Conservation (phyloP, 345 rosid species). For the Leavenworthia alabamica region DNA sequence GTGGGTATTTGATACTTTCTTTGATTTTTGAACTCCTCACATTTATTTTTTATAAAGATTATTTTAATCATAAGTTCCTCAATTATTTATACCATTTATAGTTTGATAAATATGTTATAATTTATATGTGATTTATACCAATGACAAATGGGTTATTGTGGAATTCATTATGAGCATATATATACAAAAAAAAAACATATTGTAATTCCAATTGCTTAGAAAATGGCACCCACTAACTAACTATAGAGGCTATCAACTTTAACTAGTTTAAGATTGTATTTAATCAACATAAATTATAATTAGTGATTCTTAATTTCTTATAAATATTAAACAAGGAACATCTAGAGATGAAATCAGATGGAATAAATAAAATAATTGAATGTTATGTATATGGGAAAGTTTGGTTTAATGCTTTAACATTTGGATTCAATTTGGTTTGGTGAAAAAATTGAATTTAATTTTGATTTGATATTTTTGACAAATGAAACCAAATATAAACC, state of each 20-base stretch:
- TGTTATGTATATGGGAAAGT: background rate
- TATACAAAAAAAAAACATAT: background rate
- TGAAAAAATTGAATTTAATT: background rate
- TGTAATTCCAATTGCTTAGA: slow-evolving; percentile 17
- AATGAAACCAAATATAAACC: background rate
- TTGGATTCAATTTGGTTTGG: background rate
- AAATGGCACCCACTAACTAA: slow-evolving; percentile 35
- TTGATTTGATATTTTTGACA: background rate
- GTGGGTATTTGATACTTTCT: slow-evolving; percentile 26
- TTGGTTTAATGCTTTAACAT: background rate
- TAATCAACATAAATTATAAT: background rate
- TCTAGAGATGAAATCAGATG: background rate
- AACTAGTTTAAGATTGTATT: slow-evolving; percentile 10
- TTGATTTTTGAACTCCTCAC: background rate
- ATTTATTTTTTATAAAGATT: background rate
- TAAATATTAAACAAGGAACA: background rate
- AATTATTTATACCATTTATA: background rate
- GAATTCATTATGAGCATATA: background rate
- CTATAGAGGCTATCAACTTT: slow-evolving; percentile 17
- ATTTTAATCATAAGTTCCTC: slow-evolving; percentile 5
- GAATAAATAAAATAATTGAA: background rate
- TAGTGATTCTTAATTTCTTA: background rate
- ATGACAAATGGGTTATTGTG: slow-evolving; percentile 10
- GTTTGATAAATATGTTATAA: slow-evolving; percentile 10
- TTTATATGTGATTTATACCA: slow-evolving; percentile 2